These are phyloP conservation scores for Angophora floribunda DNA, from an alignment of 345 rosid genomes.

Conservation along the genomic window DNA sequence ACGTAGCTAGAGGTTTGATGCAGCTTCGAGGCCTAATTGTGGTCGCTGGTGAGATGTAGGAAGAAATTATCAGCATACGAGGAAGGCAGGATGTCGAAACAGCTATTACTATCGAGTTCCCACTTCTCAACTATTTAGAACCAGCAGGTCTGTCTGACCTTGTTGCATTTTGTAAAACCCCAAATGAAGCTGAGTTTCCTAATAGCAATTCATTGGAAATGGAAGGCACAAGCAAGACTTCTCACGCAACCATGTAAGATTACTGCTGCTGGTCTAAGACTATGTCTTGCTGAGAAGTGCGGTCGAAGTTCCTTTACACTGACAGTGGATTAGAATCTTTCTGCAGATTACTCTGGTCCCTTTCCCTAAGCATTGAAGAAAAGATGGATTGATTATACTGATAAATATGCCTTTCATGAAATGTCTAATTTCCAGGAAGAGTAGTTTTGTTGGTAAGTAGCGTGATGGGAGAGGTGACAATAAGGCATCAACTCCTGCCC, in stretches of 20 bases:
- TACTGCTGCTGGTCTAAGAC: not conserved
- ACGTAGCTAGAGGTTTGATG: not conserved
- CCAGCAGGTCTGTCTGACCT: not conserved
- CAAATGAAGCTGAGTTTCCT: not conserved
- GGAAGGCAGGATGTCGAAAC: not conserved
- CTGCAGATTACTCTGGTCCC: not conserved
- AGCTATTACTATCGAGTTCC: not conserved
- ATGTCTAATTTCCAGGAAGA: accelerated
- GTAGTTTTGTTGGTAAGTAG: too few species aligned
- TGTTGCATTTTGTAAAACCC: not conserved
- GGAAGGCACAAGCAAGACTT: not conserved
- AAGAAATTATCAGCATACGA: not conserved
- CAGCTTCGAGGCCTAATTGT: accelerated
- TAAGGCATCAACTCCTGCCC: too few species aligned
- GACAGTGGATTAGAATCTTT: not conserved
- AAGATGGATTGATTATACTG: too few species aligned
- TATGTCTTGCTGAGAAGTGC: not conserved
- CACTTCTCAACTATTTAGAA: accelerated
- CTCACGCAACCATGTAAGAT: accelerated
- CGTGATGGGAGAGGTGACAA: too few species aligned
- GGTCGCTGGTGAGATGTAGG: not conserved
- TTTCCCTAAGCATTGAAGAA: not conserved
- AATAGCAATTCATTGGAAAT: not conserved
- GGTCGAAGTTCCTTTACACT: not conserved
- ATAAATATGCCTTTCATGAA: not conserved